Evolutionary conservation across 495 filamentous ascomycete species (phyloP).

Genomic region (Aspergillus affinis): DNA sequence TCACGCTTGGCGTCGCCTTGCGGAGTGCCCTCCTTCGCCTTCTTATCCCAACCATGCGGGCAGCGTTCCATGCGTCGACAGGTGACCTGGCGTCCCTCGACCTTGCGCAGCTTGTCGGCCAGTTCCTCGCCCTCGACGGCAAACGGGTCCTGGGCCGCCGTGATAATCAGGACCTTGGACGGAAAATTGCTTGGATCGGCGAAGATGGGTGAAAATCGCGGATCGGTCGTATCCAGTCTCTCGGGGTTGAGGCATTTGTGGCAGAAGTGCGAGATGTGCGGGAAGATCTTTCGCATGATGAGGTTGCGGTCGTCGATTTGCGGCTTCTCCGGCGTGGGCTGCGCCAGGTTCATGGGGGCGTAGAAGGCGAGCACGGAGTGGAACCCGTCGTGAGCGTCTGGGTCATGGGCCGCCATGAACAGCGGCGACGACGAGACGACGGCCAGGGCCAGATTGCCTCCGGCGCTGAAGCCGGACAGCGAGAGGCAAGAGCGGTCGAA

Average conservation of each 20-base stretch:
- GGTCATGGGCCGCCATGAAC: neutral
- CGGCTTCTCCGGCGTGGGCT: neutral
- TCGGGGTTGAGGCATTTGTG: neutral
- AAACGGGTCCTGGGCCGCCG: neutral
- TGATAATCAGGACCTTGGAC: neutral
- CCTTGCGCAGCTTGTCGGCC: neutral
- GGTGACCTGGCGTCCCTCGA: neutral
- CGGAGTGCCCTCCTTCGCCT: neutral
- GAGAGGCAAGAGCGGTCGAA: neutral
- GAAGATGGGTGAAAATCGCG: neutral
- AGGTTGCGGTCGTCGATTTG: neutral
- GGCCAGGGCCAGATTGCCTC: neutral
- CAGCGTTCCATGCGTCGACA: neutral
- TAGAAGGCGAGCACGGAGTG: neutral
- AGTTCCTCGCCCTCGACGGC: neutral
- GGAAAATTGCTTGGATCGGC: neutral
- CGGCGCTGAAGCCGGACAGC: neutral
- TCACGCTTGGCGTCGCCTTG: neutral
- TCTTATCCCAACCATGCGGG: neutral
- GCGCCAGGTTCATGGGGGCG: neutral
- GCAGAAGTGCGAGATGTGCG: neutral
- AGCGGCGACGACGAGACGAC: neutral
- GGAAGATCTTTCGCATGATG: neutral
- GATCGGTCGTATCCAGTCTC: neutral
- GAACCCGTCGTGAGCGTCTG: neutral